These are phyloP conservation scores for Helichrysum umbraculigerum DNA, from an alignment of 129 eudicot genomes.

Conservation along the genomic window DNA sequence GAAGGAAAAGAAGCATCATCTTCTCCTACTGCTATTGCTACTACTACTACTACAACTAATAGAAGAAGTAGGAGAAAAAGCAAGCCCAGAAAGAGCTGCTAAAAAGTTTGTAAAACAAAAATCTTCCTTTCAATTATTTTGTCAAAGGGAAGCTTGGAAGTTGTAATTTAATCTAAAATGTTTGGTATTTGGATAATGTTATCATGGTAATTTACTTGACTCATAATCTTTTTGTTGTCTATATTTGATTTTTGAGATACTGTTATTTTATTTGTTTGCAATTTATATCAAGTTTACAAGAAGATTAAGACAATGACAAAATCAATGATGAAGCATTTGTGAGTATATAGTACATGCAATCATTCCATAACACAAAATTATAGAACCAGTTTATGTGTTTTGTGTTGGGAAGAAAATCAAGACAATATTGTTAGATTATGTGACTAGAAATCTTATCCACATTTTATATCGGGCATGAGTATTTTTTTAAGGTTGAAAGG, in stretches of 20 bases:
- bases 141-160: not conserved
- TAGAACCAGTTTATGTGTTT: no score
- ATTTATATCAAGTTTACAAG: no score
- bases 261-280: not conserved
- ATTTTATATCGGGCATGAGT: not conserved
- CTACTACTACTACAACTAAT: not conserved
- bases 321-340: not conserved
- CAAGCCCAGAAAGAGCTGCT: slow-evolving; percentile 69
- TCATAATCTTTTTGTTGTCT: not conserved
- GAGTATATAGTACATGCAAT: no score
- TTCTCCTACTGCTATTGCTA: not conserved
- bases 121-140: not conserved
- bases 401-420: no score
- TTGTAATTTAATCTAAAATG: not conserved
- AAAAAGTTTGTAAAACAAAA: slow-evolving; percentile 14
- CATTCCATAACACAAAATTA: not conserved
- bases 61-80: slow-evolving; percentile 63
- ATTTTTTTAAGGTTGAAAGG: not conserved
- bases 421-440: not conserved
- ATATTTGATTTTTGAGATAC: not conserved
- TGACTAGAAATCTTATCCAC: not conserved
- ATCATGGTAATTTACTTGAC: not conserved
- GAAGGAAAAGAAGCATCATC: slow-evolving; percentile 32
- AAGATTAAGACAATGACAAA: not conserved
- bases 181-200: not conserved